Base-by-base conservation (phyloP, 2,329 filamentous ascomycete species). In the Dactylellina cionopaga region DNA sequence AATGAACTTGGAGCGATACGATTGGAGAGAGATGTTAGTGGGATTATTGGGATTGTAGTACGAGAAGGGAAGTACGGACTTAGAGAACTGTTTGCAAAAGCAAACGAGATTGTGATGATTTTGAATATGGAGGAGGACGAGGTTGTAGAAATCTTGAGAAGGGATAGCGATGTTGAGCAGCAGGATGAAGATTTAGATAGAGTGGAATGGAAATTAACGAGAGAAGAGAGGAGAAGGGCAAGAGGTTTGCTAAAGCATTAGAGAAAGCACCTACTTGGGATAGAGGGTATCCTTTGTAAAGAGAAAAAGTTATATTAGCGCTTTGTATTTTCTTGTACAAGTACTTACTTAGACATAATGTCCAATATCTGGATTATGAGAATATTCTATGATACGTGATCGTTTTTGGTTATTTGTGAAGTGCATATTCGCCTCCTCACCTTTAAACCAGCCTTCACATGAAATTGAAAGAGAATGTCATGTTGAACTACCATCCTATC, bases 61-160 rank as follows among this genome's bases (percentile, higher is more conserved):
- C 85, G 84, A 73, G 91, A 89, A 1, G 85, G 85, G 2, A 88
- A 90, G 77, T 97, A 96, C 79, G 86, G 86, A 1, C 85, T 95
- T 33, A 84, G 92, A 29, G 92, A 96, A 78, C 81, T 86, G 2
- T 96, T 97, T 82, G 84, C 85, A 25, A 87, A 89, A 77, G 91
- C 90, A 66, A 85, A 85, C 69, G 92, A 97, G 83, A 89, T 96
- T 77, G 87, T 90, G 65, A 87, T 96, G 83, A 87, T 96, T 13
- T 88, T 94, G 79, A 94, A 93, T 76, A 96, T 97, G 92, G 93
- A 97, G 79, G 91, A 95, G 31, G 93, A 97, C 66, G 94, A 97
- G 81, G 96, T 92, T 91, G 91, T 94, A 49, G 92, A 95, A 80
- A 80, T 93, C 37, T 79, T 81, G 37, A 78, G 80, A 5, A 55